These are phyloP conservation scores for Camellia granthamiana DNA, from an alignment of 148 eudicot genomes.

Conservation along the genomic window DNA sequence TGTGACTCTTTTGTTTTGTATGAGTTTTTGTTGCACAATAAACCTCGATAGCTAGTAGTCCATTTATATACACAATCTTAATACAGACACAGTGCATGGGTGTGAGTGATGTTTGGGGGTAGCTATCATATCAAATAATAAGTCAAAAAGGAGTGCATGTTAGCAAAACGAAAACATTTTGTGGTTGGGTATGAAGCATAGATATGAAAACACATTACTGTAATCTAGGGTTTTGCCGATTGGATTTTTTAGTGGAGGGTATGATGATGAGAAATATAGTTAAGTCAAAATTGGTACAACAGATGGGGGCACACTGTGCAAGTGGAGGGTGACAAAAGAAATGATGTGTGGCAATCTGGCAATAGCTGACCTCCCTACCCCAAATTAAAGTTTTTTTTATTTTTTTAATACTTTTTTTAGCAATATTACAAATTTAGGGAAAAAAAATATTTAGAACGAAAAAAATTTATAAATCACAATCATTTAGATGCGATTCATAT, in stretches of 20 bases:
- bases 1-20: not conserved
- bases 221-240: not conserved
- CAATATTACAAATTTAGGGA: no score
- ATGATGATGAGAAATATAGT: conserved; percentile 10
- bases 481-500: no score
- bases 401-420: no score
- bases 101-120: conserved; percentile 17
- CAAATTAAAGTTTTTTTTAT: no score
- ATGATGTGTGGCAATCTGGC: conserved; percentile 15
- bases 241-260: conserved; percentile 11
- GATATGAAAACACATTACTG: conserved; percentile 4
- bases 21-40: not conserved
- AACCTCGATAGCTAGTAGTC: conserved; percentile 4
- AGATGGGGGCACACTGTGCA: conserved; percentile 13
- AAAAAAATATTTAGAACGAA: no score
- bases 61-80: conserved; percentile 25
- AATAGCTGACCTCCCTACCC: not conserved
- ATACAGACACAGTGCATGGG: conserved; percentile 2
- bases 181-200: conserved; percentile 8
- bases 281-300: conserved; percentile 22
- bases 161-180: not conserved
- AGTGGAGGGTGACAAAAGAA: conserved; percentile 32
- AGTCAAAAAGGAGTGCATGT: conserved; percentile 24
- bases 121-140: conserved; percentile 23
- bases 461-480: no score